Evolutionary conservation across 768 basidiomycete species (phyloP).

Genomic region (Boletellus emodensis): DNA sequence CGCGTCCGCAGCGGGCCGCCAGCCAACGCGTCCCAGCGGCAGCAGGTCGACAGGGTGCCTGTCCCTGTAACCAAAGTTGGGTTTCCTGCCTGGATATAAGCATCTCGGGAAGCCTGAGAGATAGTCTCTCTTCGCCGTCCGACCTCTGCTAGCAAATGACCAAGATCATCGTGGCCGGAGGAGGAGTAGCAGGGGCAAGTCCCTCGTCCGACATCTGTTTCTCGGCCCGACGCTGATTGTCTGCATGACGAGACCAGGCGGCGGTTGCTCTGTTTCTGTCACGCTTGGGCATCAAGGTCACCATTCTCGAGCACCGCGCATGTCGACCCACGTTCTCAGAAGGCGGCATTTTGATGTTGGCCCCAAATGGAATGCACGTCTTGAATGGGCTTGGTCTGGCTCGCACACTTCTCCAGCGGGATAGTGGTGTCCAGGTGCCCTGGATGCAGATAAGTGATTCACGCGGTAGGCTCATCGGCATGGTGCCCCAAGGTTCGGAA

Average conservation of each 20-base stretch:
- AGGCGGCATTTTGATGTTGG: slow-evolving; percentile 28
- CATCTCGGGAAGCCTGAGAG: neutral
- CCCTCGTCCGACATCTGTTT: neutral
- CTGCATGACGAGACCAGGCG: slow-evolving; percentile 4
- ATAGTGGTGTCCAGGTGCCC: slow-evolving; percentile 18
- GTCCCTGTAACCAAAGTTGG: too few relatives aligned
- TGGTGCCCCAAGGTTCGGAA: slow-evolving; percentile 23
- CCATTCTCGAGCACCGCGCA: slow-evolving; percentile 23
- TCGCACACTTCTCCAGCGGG: slow-evolving; percentile 18
- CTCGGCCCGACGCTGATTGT: neutral
- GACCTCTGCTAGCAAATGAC: slow-evolving; percentile 9
- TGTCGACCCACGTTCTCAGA: slow-evolving; percentile 16
- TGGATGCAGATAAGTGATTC: slow-evolving; percentile 22
- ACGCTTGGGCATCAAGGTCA: slow-evolving; percentile 13
- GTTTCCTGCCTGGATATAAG: slow-evolving; percentile 6
- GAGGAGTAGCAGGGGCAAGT: slow-evolving; percentile 27
- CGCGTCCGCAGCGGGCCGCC: neutral
- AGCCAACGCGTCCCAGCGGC: slow-evolving; percentile 22
- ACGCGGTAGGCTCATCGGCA: slow-evolving; percentile 20
- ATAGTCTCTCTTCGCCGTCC: neutral
- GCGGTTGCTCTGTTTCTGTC: slow-evolving; percentile 26
- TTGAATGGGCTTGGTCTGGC: slow-evolving; percentile 26
- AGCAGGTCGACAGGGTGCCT: neutral
- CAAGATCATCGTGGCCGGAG: slow-evolving; percentile 28
- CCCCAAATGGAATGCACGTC: slow-evolving; percentile 28